Base-by-base conservation (phyloP, 2,329 filamentous ascomycete species). In the Pseudogymnoascus sp. region DNA sequence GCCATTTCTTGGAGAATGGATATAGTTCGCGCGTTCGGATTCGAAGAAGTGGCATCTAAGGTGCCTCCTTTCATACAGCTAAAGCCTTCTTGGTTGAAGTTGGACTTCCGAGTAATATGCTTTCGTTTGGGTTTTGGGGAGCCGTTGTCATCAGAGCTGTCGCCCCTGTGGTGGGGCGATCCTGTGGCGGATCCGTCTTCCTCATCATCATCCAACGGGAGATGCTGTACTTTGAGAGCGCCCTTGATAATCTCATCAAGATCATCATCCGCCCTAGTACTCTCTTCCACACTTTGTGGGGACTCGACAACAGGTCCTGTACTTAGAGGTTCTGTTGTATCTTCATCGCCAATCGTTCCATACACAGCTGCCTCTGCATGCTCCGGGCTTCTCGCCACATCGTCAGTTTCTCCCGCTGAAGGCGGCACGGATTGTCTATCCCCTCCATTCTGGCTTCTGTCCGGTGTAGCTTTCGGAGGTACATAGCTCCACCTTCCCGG, bases 1-100 rank as follows among this genome's bases (percentile, higher is more conserved):
- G 84, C 82, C 90, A 97, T 92, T 67, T 89, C 81, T 69, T 91
- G 84, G 4, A 97, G 78, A 1, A 95, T 79, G 56, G 89, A 82
- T 60, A 96, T 92, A 0, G 90, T 96, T 11, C 82, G 78, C 1
- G 79, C 78, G 72, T 97, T 97, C 0, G 91, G 90, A 67, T 89
- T 90, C 11, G 77, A 72, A 0, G 75, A 70, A 1, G 61, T 59
- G 1, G 12, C 75, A 72, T 65, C 31, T 5, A 75, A 78, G 1
- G 75, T 79, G 8, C 83, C 82, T 1, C 81, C 82, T 36, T 75
- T 77, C 72, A 83, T 81, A 70, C 84, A 87, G 12, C 78, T 77
- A 65, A 85, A 87, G 1, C 76, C 77, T 31, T 82, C 79, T 63
- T 82, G 78, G 42, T 72, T 67, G 12, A 67, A 62, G 11, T 16